phyloP scores from a whole-genome alignment of 768 basidiomycete genomes.

The Tephrocybe sp. region DNA sequence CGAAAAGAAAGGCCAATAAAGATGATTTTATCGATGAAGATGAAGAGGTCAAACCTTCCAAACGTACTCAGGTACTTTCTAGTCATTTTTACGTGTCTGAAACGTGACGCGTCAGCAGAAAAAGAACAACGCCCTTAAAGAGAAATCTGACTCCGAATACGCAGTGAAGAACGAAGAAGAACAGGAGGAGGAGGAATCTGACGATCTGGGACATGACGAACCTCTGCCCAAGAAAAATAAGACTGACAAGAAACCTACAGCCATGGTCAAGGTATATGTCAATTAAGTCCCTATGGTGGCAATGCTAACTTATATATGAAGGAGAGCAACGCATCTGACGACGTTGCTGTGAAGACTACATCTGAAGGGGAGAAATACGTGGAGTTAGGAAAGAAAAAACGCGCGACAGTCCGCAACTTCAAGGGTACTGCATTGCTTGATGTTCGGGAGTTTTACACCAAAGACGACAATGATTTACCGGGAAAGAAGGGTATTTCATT shows the following conservation, averaged over 20 bases:
- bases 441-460: slow-evolving; percentile 72
- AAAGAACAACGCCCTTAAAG: slow-evolving; percentile 7
- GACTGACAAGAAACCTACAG: slow-evolving; percentile 10
- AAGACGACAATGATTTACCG: slow-evolving; percentile 59
- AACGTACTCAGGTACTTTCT: slow-evolving; percentile 6
- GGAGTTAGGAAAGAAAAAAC: slow-evolving; percentile 72
- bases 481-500: slow-evolving; percentile 83
- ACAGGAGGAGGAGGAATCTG: slow-evolving; percentile 1
- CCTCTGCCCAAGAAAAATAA: slow-evolving; percentile 37
- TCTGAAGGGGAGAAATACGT: slow-evolving; percentile 54
- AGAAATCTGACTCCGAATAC: slow-evolving; percentile 18
- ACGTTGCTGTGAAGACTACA: slow-evolving; percentile 26
- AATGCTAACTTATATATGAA: not conserved
- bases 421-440: slow-evolving; percentile 61
- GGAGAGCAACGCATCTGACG: slow-evolving; percentile 14
- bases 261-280: not conserved
- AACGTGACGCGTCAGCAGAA: slow-evolving; percentile 9
- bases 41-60: slow-evolving; percentile 2
- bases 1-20: slow-evolving; percentile 24
- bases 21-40: slow-evolving; percentile 13
- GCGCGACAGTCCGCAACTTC: slow-evolving; percentile 52
- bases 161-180: slow-evolving; percentile 18
- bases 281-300: not conserved
- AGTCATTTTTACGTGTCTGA: not conserved
- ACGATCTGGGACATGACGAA: slow-evolving; percentile 6